Conservation (phyloP, 345 rosid genomes). For the Brassica juncea region DNA sequence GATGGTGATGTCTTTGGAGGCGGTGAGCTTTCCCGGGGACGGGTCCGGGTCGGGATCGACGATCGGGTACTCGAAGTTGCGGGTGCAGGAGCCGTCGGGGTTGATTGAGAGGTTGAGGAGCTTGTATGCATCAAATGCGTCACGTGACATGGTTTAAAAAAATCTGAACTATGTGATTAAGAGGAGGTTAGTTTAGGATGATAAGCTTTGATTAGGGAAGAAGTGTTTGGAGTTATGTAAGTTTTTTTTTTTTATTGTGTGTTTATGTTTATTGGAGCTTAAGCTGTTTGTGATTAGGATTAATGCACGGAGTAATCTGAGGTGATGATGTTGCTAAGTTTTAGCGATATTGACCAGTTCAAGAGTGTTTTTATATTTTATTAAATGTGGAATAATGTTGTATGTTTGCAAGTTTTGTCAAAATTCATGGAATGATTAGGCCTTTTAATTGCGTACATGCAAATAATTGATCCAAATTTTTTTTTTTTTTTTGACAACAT, state of each 20-base stretch:
- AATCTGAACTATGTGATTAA: neutral
- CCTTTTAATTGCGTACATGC: neutral
- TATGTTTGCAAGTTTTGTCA: neutral
- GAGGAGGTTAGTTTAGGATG: neutral
- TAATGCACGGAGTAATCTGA: constrained; percentile 26
- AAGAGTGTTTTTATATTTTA: neutral
- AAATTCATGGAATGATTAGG: neutral
- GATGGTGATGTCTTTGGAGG: constrained; percentile 46
- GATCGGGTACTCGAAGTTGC: constrained; percentile 33
- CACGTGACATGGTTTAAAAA: constrained; percentile 14
- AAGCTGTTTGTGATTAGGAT: constrained; percentile 32
- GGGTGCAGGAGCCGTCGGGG: constrained; percentile 45
- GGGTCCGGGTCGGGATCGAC: constrained; percentile 27
- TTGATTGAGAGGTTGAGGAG: constrained; percentile 41
- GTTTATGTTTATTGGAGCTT: constrained; percentile 8
- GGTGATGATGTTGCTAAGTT: constrained; percentile 5
- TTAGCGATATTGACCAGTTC: constrained; percentile 18
- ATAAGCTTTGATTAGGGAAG: neutral
- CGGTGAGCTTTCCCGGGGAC: constrained; percentile 26
- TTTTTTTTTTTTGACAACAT: neutral
- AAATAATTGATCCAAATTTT: neutral
- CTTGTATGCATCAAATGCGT: constrained; percentile 41
- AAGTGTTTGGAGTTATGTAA: neutral
- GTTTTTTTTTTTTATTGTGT: neutral
- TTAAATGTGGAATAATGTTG: constrained; percentile 6